Evolutionary conservation across 192 early-diverging fungal species (phyloP), one percentile per base, ranked within the genome.

Genomic region (Podila minutissima): DNA sequence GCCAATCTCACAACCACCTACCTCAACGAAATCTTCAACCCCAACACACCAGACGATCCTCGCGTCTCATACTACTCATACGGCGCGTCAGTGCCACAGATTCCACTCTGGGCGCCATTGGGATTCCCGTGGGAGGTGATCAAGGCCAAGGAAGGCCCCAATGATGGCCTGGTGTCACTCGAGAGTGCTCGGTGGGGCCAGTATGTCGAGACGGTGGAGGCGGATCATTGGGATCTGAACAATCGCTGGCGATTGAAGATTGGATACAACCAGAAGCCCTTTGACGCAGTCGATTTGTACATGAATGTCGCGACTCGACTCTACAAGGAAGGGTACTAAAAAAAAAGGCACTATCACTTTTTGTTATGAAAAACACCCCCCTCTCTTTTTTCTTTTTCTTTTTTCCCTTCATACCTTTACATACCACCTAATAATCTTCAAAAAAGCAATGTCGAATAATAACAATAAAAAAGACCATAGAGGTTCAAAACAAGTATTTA

Each of bases 141-240:
- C 55, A 83, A 87, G 38, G 82, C 84, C 19, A 87, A 88, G 13
- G 97, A 97, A 73, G 97, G 96, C 3, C 88, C 90, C 0, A 99
- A 99, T 79, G 97, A 99, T 83, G 97, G 97, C 10, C 83, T 99
- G 65, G 97, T 99, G 17, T 92, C 91, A 37, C 68, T 95, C 4
- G 75, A 89, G 13, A 93, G 92, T 74, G 96, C 97, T 5, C 87
- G 87, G 74, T 99, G 95, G 97, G 97, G 97, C 13, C 79, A 91
- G 51, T 97, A 96, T 70, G 77, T 95, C 50, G 91, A 92, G 57
- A 93, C 93, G 17, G 88, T 96, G 11, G 82, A 91, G 50, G 92
- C 92, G 24, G 94, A 97, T 67, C 96, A 98, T 82, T 98, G 95
- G 94, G 95, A 95, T 84, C 89, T 98, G 55, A 93, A 79, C 46